Base-by-base conservation (phyloP, 2,329 filamentous ascomycete genomes). In the Geosmithia morbida region DNA sequence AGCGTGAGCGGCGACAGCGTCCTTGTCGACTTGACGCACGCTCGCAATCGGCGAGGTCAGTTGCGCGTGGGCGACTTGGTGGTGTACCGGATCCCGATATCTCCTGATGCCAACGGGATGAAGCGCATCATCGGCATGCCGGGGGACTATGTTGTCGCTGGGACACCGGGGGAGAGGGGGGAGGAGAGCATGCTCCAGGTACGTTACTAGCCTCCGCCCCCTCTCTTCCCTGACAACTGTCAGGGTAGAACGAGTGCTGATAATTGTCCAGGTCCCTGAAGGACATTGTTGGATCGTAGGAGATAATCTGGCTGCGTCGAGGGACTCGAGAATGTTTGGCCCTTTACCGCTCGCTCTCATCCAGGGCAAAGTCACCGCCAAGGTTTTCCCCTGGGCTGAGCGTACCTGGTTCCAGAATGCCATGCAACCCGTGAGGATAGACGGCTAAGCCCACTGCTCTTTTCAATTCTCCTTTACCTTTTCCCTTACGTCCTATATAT, bases 281-380 rank as follows among this genome's bases (percentile, higher is more conserved):
- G 92, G 92, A 1, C 92, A 98, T 69, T 94, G 88, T 57, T 97
- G 87, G 79, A 69, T 96, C 7, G 77, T 81, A 2, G 92, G 92
- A 2, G 92, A 98, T 63, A 97, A 97, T 62, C 59, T 95, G 51
- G 72, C 79, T 2, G 83, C 77, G 57, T 96, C 88, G 20, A 71
- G 87, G 53, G 92, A 98, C 67, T 96, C 88, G 42, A 79, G 92
- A 51, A 71, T 81, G 41, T 95, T 84, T 66, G 92, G 92, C 0
- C 87, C 92, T 0, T 61, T 98, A 26, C 92, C 92, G 1, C 67
- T 98, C 58, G 90, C 79, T 2, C 67, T 98, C 52, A 77, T 98
- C 43, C 81, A 75, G 56, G 88, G 88, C 44, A 97, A 94, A 61
- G 81, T 92, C 2, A 66, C 90, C 40, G 83, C 74, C 52, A 78